Conservation (phyloP, 2,329 filamentous ascomycete species). For the Fusarium sublunatum region DNA sequence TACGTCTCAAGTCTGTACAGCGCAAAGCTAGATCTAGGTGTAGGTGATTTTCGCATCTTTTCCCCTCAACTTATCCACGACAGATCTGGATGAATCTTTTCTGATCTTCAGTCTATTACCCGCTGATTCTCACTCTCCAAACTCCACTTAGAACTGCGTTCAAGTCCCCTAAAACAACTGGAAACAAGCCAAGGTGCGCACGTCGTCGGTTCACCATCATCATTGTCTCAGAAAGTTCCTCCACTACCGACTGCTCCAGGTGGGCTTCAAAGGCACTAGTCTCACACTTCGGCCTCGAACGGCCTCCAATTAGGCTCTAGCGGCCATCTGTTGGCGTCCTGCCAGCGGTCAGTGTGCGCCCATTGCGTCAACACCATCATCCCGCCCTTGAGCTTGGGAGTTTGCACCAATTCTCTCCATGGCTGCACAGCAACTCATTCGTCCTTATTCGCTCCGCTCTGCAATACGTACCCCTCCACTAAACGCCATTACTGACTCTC, state of each 20-base stretch:
- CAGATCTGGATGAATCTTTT: conserved; percentile 2
- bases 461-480: conserved; percentile 18
- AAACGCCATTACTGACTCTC: conserved; percentile 27
- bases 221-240: conserved; percentile 36
- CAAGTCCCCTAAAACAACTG: conserved; percentile 14
- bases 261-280: conserved; percentile 30
- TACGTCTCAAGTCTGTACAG: conserved; percentile 10
- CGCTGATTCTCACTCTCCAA: conserved; percentile 23
- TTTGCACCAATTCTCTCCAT: conserved; percentile 36
- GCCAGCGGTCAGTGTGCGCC: conserved; percentile 37
- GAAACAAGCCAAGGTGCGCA: conserved; percentile 17
- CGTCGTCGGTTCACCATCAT: conserved; percentile 35
- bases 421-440: conserved; percentile 28
- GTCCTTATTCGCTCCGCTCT: not conserved
- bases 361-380: conserved; percentile 48
- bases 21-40: conserved; percentile 4
- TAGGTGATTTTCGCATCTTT: not conserved
- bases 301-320: conserved; percentile 33
- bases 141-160: conserved; percentile 23
- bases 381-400: conserved; percentile 32
- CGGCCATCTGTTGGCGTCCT: conserved; percentile 16
- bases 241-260: conserved; percentile 10
- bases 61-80: not conserved
- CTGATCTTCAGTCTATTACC: conserved; percentile 34
- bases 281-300: conserved; percentile 29